phyloP scores from a whole-genome alignment of 345 rosid genomes.

The Clarkia xantiana region DNA sequence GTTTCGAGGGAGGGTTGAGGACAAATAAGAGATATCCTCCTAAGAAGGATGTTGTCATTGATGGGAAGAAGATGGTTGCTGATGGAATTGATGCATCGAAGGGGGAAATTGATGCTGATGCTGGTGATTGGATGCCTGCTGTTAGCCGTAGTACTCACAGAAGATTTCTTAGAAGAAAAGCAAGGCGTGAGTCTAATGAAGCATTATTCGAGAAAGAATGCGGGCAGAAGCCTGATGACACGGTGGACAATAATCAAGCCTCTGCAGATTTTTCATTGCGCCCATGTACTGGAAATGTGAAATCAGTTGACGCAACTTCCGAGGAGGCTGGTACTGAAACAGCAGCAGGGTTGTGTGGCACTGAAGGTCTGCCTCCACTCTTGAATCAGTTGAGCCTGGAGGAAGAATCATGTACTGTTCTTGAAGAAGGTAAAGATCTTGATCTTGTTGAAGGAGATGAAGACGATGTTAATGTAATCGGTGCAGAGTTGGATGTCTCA shows the following conservation, averaged over 20 bases:
- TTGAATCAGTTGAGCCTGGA: conserved; percentile 61
- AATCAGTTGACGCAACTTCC: conserved; percentile 12
- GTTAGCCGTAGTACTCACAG: conserved; percentile 88
- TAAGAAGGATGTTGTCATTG: conserved; percentile 45
- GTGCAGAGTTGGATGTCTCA: conserved; percentile 27
- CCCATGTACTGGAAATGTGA: conserved; percentile 4
- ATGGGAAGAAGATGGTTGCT: conserved; percentile 78
- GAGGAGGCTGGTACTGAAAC: conserved; percentile 18
- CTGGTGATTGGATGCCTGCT: conserved; percentile 77
- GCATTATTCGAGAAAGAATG: conserved; percentile 46
- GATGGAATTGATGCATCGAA: conserved; percentile 85
- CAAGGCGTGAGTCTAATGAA: conserved; percentile 37
- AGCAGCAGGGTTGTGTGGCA: conserved; percentile 9
- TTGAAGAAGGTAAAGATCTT: conserved; percentile 21
- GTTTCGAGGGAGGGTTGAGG: conserved; percentile 24
- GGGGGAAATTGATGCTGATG: conserved; percentile 47
- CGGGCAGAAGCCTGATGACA: conserved; percentile 31
- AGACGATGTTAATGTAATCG: conserved; percentile 15
- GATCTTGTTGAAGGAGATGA: conserved; percentile 12
- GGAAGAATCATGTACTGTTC: conserved; percentile 32
- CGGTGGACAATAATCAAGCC: conserved; percentile 11
- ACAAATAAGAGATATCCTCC: conserved; percentile 34
- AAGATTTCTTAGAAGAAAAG: conserved; percentile 66
- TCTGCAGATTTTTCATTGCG: conserved; percentile 9
- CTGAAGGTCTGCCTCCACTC: conserved; percentile 30